Evolutionary conservation across 208 protist genomes (phyloP), one percentile per base, ranked within the genome.

Genomic region (Acanthamoeba healyi): DNA sequence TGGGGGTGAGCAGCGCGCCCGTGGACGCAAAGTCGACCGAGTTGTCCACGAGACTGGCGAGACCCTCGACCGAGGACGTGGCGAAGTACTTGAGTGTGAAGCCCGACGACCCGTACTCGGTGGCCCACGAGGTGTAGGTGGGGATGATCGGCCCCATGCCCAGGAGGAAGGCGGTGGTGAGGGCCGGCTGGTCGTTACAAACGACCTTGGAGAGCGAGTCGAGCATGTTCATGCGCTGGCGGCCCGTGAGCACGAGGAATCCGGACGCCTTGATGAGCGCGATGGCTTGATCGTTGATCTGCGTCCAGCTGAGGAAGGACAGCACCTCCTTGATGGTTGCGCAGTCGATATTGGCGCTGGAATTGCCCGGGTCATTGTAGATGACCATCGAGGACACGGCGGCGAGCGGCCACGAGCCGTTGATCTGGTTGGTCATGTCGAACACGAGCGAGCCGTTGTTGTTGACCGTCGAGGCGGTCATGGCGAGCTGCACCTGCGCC

Each of bases 71-170:
- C 17, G 77, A 40, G 29, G 44, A 40, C 12, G 77, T 58, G 3
- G 44, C 4, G 44, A 61, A 86, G 77, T 42, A 86, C 77, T 86
- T 86, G 44, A 86, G 46, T 14, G n/a, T 14, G 77, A 86, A 86
- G 77, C 77, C 58, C n/a, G 77, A 40, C 44, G 44, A 61, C 77
- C 58, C 77, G 46, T 86, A 86, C 44, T 86, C 77, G 26, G 77
- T 86, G 24, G 77, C 77, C 77, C 77, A 86, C n/a, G 77, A 86
- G 44, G 54, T 44, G 44, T 86, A 86, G 29, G 77, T 86, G 24
- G 77, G 77, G 5, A 86, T 26, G n/a, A 44, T 40, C 22, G 77
- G 77, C 0, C 77, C 77, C 44, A 61, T 44, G 1, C 77, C 77
- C 6, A 86, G 44, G 10, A 86, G 77, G 44, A 61, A 86, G 77